Percentiles rank a stretch among this genome's conserved stretches.
Conservation (phyloP, 148 eudicot species). For the Rhododendron vialii region DNA sequence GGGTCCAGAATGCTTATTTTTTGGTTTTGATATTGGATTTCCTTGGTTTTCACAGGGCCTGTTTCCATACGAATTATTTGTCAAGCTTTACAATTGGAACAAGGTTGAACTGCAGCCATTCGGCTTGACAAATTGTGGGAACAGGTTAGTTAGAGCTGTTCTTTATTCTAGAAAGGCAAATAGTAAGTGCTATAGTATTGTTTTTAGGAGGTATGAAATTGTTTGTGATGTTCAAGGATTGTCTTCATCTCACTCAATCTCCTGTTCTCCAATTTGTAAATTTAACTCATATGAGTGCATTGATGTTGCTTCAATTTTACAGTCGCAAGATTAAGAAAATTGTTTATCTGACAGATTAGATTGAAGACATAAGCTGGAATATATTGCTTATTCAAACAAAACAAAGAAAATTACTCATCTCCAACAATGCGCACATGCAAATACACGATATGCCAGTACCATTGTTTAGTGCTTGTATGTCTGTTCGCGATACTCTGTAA, state of each 20-base stretch:
- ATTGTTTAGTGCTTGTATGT: not conserved
- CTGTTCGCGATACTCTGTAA: not conserved
- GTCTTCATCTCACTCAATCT: not conserved
- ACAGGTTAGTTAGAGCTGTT: conserved; percentile 46
- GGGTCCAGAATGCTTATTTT: not conserved
- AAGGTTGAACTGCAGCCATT: conserved; percentile 66
- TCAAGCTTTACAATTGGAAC: conserved; percentile 81
- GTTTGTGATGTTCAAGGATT: conserved; percentile 2
- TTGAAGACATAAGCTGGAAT: not conserved
- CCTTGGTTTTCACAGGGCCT: conserved; percentile 51
- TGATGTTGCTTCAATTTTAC: not conserved
- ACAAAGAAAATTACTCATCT: not conserved
- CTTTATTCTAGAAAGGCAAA: not conserved
- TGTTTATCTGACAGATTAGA: not conserved
- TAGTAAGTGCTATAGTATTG: not conserved
- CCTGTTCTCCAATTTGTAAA: not conserved
- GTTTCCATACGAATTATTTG: conserved; percentile 71
- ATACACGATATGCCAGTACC: not conserved
- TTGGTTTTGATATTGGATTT: conserved; percentile 8
- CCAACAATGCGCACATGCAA: not conserved
- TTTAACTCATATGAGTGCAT: not conserved
- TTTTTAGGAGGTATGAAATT: not conserved
- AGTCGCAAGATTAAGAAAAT: not conserved
- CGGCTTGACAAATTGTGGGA: conserved; percentile 81
- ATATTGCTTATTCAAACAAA: not conserved